A percentile compares a stretch with the other conserved stretches of the same genome.
phyloP scores from a whole-genome alignment of 2,329 filamentous ascomycete genomes.

The Leptographium procerum region DNA sequence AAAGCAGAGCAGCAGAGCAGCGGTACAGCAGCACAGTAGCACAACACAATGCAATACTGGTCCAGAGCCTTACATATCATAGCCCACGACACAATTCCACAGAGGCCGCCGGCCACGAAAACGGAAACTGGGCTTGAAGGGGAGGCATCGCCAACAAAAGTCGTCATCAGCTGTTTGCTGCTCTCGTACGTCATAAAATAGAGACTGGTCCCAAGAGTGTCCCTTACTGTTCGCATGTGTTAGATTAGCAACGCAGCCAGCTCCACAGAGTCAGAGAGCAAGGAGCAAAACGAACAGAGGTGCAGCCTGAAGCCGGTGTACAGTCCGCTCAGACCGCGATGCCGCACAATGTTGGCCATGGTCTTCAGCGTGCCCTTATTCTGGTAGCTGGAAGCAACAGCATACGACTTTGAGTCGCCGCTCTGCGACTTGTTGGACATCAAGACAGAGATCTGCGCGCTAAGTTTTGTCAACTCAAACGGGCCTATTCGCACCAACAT shows the following conservation, averaged over 20 bases:
- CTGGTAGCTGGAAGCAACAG: conserved; percentile 57
- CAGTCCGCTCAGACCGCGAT: conserved; percentile 60
- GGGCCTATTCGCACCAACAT: conserved; percentile 38
- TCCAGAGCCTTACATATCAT: conserved; percentile 47
- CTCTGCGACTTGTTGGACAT: conserved; percentile 48
- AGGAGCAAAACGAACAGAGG: conserved; percentile 45
- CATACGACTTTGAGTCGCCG: conserved; percentile 38
- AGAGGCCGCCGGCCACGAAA: conserved; percentile 66
- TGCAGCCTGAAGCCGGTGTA: conserved; percentile 76
- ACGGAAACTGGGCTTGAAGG: conserved; percentile 74
- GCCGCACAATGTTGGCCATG: conserved; percentile 63
- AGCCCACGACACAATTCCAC: conserved; percentile 76
- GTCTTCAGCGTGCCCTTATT: conserved; percentile 69
- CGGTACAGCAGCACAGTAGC: too few species aligned
- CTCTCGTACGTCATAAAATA: conserved; percentile 89
- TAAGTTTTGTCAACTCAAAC: conserved; percentile 83
- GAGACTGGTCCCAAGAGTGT: conserved; percentile 72
- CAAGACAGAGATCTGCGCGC: conserved; percentile 72
- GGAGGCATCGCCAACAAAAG: conserved; percentile 57
- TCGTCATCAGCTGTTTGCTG: conserved; percentile 69
- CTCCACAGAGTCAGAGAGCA: not conserved
- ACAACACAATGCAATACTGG: too few species aligned
- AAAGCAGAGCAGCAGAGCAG: too few species aligned
- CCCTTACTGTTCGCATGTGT: conserved; percentile 45
- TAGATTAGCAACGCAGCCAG: not conserved